A percentile compares a stretch with the other conserved stretches of the same genome.
These are phyloP conservation scores for Linum trigynum DNA, from an alignment of 345 rosid species.

Conservation along the genomic window DNA sequence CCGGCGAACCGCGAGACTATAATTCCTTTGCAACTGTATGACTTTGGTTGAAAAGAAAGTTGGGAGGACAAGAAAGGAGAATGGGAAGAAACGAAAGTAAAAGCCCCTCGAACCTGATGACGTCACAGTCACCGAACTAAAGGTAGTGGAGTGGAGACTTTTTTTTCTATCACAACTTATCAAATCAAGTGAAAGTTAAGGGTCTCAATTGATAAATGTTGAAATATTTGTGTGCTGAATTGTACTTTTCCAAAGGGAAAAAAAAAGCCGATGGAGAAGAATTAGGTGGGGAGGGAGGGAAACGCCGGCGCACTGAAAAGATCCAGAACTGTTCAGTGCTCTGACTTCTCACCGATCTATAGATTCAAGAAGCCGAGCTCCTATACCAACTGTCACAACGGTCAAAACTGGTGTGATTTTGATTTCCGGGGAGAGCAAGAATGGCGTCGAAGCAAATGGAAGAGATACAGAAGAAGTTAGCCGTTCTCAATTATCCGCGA, in stretches of 20 bases:
- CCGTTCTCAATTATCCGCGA: conserved; percentile 52
- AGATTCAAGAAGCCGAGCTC: background rate
- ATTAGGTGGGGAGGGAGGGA: background rate
- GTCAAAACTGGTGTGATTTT: background rate
- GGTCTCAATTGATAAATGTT: too few species aligned
- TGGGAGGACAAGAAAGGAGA: too few species aligned
- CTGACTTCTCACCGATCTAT: background rate
- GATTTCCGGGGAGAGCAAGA: background rate
- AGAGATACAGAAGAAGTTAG: conserved; percentile 73
- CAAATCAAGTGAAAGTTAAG: conserved; percentile 3
- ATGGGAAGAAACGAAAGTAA: too few species aligned
- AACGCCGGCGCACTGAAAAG: background rate
- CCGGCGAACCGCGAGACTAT: too few species aligned
- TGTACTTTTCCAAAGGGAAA: too few species aligned
- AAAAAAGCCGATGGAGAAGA: too few species aligned
- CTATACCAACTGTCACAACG: background rate
- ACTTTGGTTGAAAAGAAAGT: too few species aligned
- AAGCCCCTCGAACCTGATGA: too few species aligned
- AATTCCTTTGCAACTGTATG: too few species aligned
- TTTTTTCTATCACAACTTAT: conserved; percentile 2
- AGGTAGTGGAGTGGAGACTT: background rate
- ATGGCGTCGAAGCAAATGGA: conserved; percentile 97
- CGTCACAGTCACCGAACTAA: too few species aligned
- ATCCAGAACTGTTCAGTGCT: background rate
- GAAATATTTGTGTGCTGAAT: too few species aligned